Evolutionary conservation across 2,329 filamentous ascomycete genomes (phyloP).

Genomic region (Trichoderma gracile): DNA sequence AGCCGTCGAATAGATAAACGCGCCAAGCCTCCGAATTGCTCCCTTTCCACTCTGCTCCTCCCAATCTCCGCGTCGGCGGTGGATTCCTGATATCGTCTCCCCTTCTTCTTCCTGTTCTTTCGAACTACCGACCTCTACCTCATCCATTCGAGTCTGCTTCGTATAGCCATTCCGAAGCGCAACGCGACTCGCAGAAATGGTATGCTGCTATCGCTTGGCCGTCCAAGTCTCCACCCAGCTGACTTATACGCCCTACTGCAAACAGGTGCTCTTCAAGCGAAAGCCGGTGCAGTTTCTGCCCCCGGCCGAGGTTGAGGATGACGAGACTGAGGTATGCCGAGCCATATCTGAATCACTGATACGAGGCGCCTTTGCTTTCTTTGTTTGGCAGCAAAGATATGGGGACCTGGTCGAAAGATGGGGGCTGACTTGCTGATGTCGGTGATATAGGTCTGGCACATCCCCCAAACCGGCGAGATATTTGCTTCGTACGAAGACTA

Average conservation of each 20-base stretch:
- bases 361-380: background rate
- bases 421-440: background rate
- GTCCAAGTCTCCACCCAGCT: background rate
- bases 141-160: too few species aligned
- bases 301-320: conserved; percentile 71
- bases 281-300: conserved; percentile 87
- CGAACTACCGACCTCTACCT: background rate
- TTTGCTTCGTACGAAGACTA: conserved; percentile 90
- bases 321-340: conserved; percentile 72
- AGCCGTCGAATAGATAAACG: conserved; percentile 19
- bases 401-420: background rate
- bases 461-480: conserved; percentile 84
- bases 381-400: background rate
- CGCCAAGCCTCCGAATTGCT: conserved; percentile 9
- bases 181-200: conserved; percentile 21
- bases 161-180: too few species aligned
- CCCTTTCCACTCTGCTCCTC: background rate
- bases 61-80: conserved; percentile 3
- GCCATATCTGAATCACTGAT: background rate
- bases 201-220: conserved; percentile 15
- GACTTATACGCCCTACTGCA: background rate
- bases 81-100: conserved; percentile 5
- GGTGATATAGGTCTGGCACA: conserved; percentile 76
- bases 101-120: background rate
- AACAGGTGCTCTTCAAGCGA: conserved; percentile 66